Conservation (phyloP, 805 yeast species). For the Wickerhamomyces subpelliculosus region DNA sequence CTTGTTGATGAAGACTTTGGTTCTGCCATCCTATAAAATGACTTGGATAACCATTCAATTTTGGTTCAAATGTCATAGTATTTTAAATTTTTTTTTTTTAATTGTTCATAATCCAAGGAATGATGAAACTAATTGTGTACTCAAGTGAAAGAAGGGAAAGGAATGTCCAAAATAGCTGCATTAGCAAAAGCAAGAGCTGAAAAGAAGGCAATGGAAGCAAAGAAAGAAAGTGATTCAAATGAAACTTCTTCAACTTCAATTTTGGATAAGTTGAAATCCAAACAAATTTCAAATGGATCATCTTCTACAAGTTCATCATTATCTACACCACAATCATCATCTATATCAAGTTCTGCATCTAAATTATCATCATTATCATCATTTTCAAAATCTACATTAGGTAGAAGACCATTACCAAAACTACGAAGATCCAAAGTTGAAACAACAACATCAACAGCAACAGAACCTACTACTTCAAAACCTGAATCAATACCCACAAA, state of each 20-base stretch:
- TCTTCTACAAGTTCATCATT: not conserved
- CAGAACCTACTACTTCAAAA: too few species aligned
- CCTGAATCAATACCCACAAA: not conserved
- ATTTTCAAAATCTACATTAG: not conserved
- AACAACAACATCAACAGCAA: not conserved
- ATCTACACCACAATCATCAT: not conserved
- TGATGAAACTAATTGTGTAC: not conserved
- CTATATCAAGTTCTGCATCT: not conserved
- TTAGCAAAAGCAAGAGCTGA: constrained; percentile 19
- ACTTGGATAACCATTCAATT: constrained; percentile 1
- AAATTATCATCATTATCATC: not conserved
- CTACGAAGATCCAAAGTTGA: not conserved
- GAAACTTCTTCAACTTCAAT: constrained; percentile 13
- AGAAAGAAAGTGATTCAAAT: not conserved
- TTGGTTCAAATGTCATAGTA: too few species aligned
- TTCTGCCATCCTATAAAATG: too few species aligned
- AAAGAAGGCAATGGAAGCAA: constrained; percentile 3
- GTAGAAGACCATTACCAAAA: not conserved
- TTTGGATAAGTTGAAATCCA: constrained; percentile 12
- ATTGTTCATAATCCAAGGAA: not conserved
- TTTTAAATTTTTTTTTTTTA: too few species aligned
- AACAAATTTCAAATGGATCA: not conserved
- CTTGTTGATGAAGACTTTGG: too few species aligned
- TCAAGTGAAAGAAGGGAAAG: not conserved
- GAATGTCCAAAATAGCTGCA: constrained; percentile 16